Conservation (phyloP, 495 filamentous ascomycete genomes). For the Penicillium diatomitis region DNA sequence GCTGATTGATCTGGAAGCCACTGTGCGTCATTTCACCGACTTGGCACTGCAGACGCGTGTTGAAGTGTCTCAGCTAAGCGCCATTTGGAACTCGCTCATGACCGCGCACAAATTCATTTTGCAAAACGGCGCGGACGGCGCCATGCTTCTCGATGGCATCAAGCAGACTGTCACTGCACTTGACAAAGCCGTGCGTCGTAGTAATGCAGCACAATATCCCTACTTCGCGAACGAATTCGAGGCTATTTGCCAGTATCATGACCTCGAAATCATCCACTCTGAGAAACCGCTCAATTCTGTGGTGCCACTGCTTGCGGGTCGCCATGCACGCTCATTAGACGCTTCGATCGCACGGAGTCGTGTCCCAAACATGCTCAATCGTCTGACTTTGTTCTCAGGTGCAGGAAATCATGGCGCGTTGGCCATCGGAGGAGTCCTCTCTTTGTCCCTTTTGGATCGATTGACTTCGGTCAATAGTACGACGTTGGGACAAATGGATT, state of each 20-base stretch:
- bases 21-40: slow-evolving; percentile 68
- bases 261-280: slow-evolving; percentile 22
- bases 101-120: slow-evolving; percentile 34
- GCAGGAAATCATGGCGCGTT: slow-evolving; percentile 17
- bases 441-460: slow-evolving; percentile 47
- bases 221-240: slow-evolving; percentile 58
- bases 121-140: slow-evolving; percentile 29
- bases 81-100: slow-evolving; percentile 34
- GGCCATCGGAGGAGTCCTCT: slow-evolving; percentile 45
- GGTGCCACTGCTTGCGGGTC: slow-evolving; percentile 33
- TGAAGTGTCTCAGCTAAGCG: slow-evolving; percentile 29
- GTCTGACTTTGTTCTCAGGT: slow-evolving; percentile 29
- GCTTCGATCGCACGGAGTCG: slow-evolving; percentile 22
- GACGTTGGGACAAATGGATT: slow-evolving; percentile 50
- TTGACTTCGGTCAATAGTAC: slow-evolving; percentile 44
- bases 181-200: slow-evolving; percentile 31
- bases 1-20: slow-evolving; percentile 50
- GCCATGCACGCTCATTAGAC: slow-evolving; percentile 26
- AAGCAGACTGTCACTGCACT: slow-evolving; percentile 49
- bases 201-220: slow-evolving; percentile 28
- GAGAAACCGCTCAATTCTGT: slow-evolving; percentile 19
- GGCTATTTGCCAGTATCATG: slow-evolving; percentile 53
- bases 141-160: slow-evolving; percentile 35
- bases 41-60: slow-evolving; percentile 37
- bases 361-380: slow-evolving; percentile 30